Base-by-base conservation (phyloP, 768 basidiomycete species). In the Fibroporia radiculosa region DNA sequence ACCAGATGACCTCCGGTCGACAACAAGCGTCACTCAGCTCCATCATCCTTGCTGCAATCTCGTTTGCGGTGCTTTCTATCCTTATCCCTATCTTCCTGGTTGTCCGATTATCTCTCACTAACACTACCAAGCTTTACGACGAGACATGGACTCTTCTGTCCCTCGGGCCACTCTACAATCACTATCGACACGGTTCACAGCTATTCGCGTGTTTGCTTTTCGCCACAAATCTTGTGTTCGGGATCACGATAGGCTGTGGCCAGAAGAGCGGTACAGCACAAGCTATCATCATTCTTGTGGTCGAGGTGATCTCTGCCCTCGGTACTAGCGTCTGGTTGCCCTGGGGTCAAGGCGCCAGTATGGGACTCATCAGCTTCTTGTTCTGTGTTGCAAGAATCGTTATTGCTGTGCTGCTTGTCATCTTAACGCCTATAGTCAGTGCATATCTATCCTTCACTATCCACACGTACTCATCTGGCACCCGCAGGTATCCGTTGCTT, bases 321-420 rank as follows among this genome's bases (percentile, higher is more conserved):
- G 78, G 88, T 22, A 96, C 93, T 25, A 93, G 88, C 49, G 71
- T 95, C 25, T 96, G 91, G 91, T 74, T 96, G 48, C 93, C 93
- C 14, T 99, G 95, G 95, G 91, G 90, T 24, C 85, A 85, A 42
- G 92, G 95, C 1, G 92, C 95, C 1, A 88, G 91, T 49, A 98
- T 98, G 96, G 95, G 93, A 12, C 72, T 93, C 27, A 83, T 95
- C 47, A 92, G 89, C 61, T 97, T 97, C 70, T 68, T 96, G 56
- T 84, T 95, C 56, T 92, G 90, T 47, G 87, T 95, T 4, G 82
- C 87, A 18, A 74, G 95, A 52, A 93, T 96, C 55, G 82, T 93
- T 22, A 77, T 92, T 19, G 86, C 89, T 2, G 92, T 97, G 12
- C 65, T 99, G 26, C 70, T 97, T 36, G 86, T 99, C 54, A 89